Evolutionary conservation across 2,329 filamentous ascomycete genomes (phyloP).

Genomic region (Pseudogymnoascus sp.): DNA sequence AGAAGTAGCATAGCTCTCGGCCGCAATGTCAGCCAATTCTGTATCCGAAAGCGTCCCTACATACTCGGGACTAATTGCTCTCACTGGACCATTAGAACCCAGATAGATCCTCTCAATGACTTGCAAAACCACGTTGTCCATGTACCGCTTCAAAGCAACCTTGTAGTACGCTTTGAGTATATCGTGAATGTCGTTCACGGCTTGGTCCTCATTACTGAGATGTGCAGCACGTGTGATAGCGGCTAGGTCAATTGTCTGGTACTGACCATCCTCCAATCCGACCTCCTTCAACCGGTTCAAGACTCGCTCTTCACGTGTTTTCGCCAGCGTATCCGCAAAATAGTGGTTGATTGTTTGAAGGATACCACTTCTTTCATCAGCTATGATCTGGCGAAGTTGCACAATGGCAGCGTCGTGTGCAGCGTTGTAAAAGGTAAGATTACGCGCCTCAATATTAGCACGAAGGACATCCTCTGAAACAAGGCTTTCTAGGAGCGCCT

Average conservation of each 20-base stretch:
- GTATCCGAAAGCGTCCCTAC: slow-evolving; percentile 44
- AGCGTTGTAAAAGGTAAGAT: not conserved
- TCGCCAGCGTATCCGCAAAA: not conserved
- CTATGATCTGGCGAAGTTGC: not conserved
- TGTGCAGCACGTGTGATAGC: no score
- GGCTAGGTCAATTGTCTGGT: no score
- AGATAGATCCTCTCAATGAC: slow-evolving; percentile 8
- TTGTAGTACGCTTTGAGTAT: not conserved
- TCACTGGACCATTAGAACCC: slow-evolving; percentile 1
- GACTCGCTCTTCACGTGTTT: not conserved
- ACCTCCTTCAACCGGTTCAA: not conserved
- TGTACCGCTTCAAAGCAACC: not conserved
- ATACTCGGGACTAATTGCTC: slow-evolving; percentile 15
- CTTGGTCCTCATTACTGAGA: no score
- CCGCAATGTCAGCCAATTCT: slow-evolving; percentile 50
- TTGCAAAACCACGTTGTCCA: slow-evolving; percentile 1
- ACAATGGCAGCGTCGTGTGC: not conserved
- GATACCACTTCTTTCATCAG: not conserved
- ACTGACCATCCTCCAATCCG: no score
- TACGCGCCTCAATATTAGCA: not conserved
- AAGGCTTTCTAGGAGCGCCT: not conserved
- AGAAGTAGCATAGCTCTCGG: not conserved
- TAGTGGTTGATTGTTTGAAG: slow-evolving; percentile 10
- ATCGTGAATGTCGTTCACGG: no score
- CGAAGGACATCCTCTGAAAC: not conserved